Base-by-base conservation (phyloP, 208 protist species). In the Trypanosoma caninum region DNA sequence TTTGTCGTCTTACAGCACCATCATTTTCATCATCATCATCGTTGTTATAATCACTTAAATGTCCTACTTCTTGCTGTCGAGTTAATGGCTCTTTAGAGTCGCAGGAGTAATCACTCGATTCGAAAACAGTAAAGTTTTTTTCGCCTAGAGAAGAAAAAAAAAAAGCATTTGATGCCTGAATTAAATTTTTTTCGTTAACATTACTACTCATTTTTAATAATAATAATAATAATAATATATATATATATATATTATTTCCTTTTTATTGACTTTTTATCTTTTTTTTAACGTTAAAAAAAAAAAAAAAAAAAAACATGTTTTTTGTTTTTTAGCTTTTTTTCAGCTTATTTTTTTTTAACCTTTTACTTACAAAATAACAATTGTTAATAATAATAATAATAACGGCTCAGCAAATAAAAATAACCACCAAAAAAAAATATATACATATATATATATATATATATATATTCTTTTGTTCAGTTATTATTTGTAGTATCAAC, bases 381-480 rank as follows among this genome's bases (percentile, higher is more conserved):
- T n/a, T n/a, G 22, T 51, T 58, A n/a, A n/a, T n/a, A 53, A 61
- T 35, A 35, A 76, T 41, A 65, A 44, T 55, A 54, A 67, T 14
- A 60, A 56, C n/a, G 30, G 22, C 5, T 20, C 16, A 34, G 11
- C 3, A 46, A 46, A 30, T 38, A 25, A n/a, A 56, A 13, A 41
- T 25, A 18, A 51, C 3, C 14, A 46, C 46, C 35, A 56, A 56
- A 42, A 57, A 48, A 45, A 25, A 5, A n/a, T n/a, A 42, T 42
- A 42, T 20, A 46, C 25, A 46, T 8, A 46, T 23, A 46, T 22
- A 46, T 22, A 22, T 8, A 22, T 46, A 20, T 46, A 22, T 46
- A 22, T 46, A n/a, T 42, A 11, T 42, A n/a, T n/a, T 11, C 13
- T 7, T 40, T 7, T 11, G 13, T 44, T 44, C 13, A n/a, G 14